Base-by-base conservation (phyloP, 176 grass and related monocot genomes). In the Triticum monococcum region DNA sequence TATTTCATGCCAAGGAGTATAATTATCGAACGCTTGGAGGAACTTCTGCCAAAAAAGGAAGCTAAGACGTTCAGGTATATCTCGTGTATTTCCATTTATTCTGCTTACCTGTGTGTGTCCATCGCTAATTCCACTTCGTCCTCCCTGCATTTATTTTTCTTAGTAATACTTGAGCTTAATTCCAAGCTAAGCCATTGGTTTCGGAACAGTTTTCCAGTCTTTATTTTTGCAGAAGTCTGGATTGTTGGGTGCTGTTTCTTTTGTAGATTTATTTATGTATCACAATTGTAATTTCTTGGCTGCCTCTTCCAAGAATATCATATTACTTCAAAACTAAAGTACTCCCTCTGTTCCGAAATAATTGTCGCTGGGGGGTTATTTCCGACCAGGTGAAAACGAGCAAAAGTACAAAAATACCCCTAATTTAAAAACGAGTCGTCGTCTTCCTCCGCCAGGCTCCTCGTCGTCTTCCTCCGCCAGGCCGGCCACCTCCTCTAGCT, bases 51-150 rank as follows among this genome's bases (percentile, higher is more conserved):
- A 3, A 17, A 18, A 20, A 64, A 7, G 13, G 17, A 25, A 59
- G 11, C 57, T 78, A 72, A 33, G 83, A 45, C 22, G 24, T 4
- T 37, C 43, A 57, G 73, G 83, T 77, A 68, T 68, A 46, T 85
- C n/a, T 76, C 45, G 7, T 75, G 23, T n/a, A 17, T 75, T 76
- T 73, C 6, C 70, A 45, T 73, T 25, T 45, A 43, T 73, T 72
- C 25, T 33, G 17, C 38, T 74, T 46, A 46, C 56, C 71, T 84
- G 60, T 12, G 2, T 33, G 20, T 48, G 31, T 66, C 43, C 18
- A 18, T 26, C 11, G 71, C 5, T n/a, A 25, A 75, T 5, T 6
- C 8, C 22, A 65, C 28, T 25, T 25, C 0, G 25, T 22, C 59
- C 40, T 65, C 61, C 59, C 7, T 77, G 16, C 4, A 10, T 56